A percentile compares a stretch with the other conserved stretches of the same genome.
phyloP scores from a whole-genome alignment of 2,329 filamentous ascomycete species.

The Hymenoscyphus albidus region DNA sequence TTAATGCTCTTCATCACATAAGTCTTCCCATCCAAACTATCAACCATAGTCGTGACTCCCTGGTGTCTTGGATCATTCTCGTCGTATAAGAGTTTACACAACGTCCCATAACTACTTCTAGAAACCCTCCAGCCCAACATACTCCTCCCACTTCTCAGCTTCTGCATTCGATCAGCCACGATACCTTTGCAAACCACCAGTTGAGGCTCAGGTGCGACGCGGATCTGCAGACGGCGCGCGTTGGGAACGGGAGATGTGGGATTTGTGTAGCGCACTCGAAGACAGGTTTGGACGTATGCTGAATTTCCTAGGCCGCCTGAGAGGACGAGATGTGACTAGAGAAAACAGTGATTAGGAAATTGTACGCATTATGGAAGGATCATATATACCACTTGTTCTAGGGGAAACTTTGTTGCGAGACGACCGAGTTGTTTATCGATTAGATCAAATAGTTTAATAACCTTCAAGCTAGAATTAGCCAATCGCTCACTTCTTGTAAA shows the following conservation, averaged over 20 bases:
- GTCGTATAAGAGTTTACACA: constrained; percentile 17
- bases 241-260: constrained; percentile 11
- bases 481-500: not conserved
- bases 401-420: constrained; percentile 13
- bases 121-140: constrained; percentile 18
- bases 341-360: not conserved
- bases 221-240: constrained; percentile 14
- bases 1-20: constrained; percentile 17
- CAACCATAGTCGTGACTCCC: constrained; percentile 11
- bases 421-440: constrained; percentile 19
- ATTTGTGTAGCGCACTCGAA: constrained; percentile 32
- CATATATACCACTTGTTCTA: constrained; percentile 17
- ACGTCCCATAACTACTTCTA: constrained; percentile 18
- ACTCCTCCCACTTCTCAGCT: constrained; percentile 15
- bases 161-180: constrained; percentile 21
- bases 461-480: constrained; percentile 1
- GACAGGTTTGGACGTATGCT: constrained; percentile 38
- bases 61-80: constrained; percentile 13
- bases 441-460: constrained; percentile 18
- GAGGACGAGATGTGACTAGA: constrained; percentile 38
- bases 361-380: not conserved
- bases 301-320: constrained; percentile 42
- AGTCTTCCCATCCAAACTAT: constrained; percentile 18
- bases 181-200: constrained; percentile 24
- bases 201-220: constrained; percentile 24